Evolutionary conservation across 192 early-diverging fungal species (phyloP), one percentile per base, ranked within the genome.

Genomic region (Coemansia nantahalensis): DNA sequence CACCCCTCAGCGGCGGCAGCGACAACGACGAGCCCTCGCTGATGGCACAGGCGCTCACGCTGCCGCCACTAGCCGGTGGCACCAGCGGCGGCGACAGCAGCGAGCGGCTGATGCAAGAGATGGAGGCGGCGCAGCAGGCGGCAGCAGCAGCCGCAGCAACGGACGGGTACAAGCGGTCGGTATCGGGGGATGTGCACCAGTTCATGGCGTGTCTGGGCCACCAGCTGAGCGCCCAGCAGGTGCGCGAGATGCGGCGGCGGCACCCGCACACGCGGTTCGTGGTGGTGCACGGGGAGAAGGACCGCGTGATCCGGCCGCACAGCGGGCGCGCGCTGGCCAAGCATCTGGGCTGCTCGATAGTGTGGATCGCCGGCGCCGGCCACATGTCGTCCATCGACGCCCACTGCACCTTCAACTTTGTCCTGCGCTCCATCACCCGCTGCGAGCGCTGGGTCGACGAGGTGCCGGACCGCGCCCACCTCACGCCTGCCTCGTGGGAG

Each of bases 371-470:
- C 2, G 41, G 50, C 7, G 55, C 69, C 16, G 77, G 77, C 0
- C 77, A 79, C 36, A 79, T 79, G 77, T 60, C 69, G 13, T 50
- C 54, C 24, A 73, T 79, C 4, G 77, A 79, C 24, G 57, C 64
- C 0, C 69, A 72, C 41, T 60, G 65, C 31, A 62, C 64, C 13
- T 79, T 79, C 39, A 79, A 79, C 39, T 45, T 65, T 11, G 31
- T 73, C 0, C 15, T 79, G 7, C 65, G 60, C 11, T 69, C 65
- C 0, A 65, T 68, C 26, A 65, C 61, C 3, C 18, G 60, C 16
- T 17, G 61, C 17, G 72, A 75, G 18, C 35, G 17, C 3, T 75
- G 72, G 72, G 32, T 75, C 5, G 10, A 35, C 3, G 35, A 56
- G 15, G 15, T 67, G 31, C 54, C 59, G 14, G 70, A 74, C 38